These are phyloP conservation scores for Trametes sanguinea DNA, from an alignment of 768 basidiomycete species.

Conservation along the genomic window DNA sequence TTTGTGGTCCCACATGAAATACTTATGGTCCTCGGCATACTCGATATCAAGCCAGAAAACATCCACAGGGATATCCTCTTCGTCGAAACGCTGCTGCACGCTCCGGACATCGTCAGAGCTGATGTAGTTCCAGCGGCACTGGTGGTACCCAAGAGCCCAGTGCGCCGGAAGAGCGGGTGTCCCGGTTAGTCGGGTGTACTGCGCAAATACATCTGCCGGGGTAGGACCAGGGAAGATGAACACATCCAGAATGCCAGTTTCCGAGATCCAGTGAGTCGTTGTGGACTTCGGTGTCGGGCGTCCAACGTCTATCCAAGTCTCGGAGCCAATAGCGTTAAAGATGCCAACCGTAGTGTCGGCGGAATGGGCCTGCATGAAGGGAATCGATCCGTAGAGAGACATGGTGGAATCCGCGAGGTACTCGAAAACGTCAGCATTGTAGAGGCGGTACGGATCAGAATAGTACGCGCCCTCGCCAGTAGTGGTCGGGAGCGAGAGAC, in stretches of 20 bases:
- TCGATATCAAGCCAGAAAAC: conserved; percentile 99
- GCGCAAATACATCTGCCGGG: conserved; percentile 76
- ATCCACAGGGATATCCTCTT: conserved; percentile 92
- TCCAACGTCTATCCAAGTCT: conserved; percentile 92
- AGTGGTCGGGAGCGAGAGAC: conserved; percentile 86
- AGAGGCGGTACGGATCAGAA: conserved; percentile 91
- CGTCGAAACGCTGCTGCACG: conserved; percentile 88
- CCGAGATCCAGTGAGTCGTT: conserved; percentile 95
- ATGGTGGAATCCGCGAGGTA: conserved; percentile 80
- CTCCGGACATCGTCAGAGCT: conserved; percentile 83
- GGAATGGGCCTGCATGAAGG: conserved; percentile 91
- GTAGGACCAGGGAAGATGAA: conserved; percentile 93
- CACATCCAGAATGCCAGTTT: conserved; percentile 93
- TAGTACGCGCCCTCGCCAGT: conserved; percentile 75
- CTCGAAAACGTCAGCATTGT: conserved; percentile 96
- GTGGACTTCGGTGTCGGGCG: conserved; percentile 70
- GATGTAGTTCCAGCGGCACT: conserved; percentile 98
- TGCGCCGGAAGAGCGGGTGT: conserved; percentile 84
- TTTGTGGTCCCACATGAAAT: conserved; percentile 95
- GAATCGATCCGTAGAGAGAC: conserved; percentile 90
- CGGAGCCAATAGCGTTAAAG: conserved; percentile 85
- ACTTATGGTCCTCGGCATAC: conserved; percentile 90
- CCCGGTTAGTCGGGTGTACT: conserved; percentile 86
- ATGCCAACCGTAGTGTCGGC: conserved; percentile 85
- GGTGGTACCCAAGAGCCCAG: conserved; percentile 94